Evolutionary conservation across 441 rosid species (phyloP).

Genomic region (Pelargonium fulgidum): DNA sequence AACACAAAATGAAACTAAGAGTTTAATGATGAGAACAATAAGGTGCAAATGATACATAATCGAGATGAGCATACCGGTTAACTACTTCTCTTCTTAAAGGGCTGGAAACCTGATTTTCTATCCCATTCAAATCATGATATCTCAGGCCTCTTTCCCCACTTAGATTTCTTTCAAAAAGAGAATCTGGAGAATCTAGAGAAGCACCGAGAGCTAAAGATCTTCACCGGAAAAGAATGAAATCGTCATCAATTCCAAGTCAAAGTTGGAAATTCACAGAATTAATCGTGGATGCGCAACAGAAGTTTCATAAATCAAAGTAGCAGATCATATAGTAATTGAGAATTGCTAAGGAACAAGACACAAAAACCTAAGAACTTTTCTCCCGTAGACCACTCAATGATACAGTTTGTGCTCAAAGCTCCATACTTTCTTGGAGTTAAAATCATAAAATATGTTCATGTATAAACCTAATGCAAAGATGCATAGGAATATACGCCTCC

Average conservation of each 20-base stretch:
- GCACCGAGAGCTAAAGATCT: constrained; percentile 23
- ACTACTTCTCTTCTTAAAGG: constrained; percentile 42
- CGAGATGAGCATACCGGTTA: constrained; percentile 34
- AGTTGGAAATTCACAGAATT: not conserved
- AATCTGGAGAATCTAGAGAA: constrained; percentile 26
- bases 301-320: not conserved
- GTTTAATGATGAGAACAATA: not conserved
- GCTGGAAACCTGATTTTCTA: constrained; percentile 35
- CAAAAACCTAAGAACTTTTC: not conserved
- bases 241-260: constrained; percentile 17
- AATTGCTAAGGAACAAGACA: not conserved
- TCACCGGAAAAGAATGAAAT: constrained; percentile 17
- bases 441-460: not conserved
- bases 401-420: not conserved
- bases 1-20: constrained; percentile 9
- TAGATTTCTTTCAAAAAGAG: constrained; percentile 24
- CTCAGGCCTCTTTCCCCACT: constrained; percentile 35
- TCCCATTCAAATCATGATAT: constrained; percentile 33
- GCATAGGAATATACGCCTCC: constrained; percentile 7
- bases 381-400: not conserved
- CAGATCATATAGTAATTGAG: not conserved
- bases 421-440: not conserved
- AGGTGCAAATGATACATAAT: not conserved
- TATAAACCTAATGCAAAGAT: constrained; percentile 5
- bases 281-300: not conserved